These are phyloP conservation scores for Russula olivacea DNA, from an alignment of 768 basidiomycete genomes.

Conservation along the genomic window DNA sequence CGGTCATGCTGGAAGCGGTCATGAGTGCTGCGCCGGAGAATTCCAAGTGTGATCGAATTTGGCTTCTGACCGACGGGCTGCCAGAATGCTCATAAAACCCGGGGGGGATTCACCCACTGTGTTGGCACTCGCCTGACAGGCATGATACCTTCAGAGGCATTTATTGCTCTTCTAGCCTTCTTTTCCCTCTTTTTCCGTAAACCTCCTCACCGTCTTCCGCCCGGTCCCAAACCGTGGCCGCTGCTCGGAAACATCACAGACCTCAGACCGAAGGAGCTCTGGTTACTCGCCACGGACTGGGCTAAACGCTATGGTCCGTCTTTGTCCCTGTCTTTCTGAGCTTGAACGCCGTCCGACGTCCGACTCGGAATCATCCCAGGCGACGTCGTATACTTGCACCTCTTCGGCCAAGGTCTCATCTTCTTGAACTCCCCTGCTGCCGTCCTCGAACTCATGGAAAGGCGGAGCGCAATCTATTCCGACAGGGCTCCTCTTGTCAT, in stretches of 20 bases:
- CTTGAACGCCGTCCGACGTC: constrained; percentile 4
- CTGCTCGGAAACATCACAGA: constrained; percentile 60
- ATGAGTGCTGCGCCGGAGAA: constrained; percentile 8
- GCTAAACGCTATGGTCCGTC: constrained; percentile 55
- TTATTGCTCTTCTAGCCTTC: constrained; percentile 12
- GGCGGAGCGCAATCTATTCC: constrained; percentile 63
- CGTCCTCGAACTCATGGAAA: constrained; percentile 60
- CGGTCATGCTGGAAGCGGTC: no score
- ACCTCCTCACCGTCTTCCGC: constrained; percentile 37
- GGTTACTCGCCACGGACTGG: constrained; percentile 59
- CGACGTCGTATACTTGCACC: constrained; percentile 56
- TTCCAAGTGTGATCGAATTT: not conserved
- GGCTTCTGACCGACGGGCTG: not conserved
- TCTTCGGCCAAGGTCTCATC: constrained; percentile 60
- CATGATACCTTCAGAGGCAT: constrained; percentile 1
- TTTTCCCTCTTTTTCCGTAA: not conserved
- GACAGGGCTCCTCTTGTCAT: constrained; percentile 68
- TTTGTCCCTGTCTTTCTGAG: not conserved
- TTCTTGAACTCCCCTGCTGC: constrained; percentile 60
- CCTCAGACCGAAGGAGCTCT: constrained; percentile 54
- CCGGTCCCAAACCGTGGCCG: constrained; percentile 63
- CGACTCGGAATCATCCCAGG: constrained; percentile 36
- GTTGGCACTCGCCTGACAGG: not conserved
- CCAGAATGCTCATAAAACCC: not conserved
- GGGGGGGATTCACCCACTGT: not conserved